Percentiles rank a stretch among this genome's conserved stretches.
These are phyloP conservation scores for Plasmodium vivax DNA, from an alignment of 169 alveolate species.

Conservation along the genomic window DNA sequence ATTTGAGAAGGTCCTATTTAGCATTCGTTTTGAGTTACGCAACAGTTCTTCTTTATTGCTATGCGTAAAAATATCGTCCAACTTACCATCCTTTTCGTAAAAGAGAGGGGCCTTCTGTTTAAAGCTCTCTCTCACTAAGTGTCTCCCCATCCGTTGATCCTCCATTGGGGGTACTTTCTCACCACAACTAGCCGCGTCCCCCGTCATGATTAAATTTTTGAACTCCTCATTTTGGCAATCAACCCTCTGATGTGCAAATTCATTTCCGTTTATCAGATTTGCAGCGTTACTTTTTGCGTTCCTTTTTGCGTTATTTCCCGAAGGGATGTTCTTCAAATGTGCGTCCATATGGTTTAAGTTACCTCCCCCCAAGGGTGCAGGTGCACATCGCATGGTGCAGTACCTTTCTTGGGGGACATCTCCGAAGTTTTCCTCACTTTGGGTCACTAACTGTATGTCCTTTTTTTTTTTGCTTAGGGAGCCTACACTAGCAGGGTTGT, in stretches of 20 bases:
- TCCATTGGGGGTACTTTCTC: neutral
- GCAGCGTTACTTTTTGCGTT: neutral
- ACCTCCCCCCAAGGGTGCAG: neutral
- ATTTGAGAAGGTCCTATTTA: neutral
- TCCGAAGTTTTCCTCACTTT: neutral
- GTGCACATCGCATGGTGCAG: neutral
- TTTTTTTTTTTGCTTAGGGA: neutral
- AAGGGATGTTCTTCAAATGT: neutral
- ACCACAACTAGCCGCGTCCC: neutral
- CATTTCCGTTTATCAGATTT: neutral
- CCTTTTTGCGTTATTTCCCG: neutral
- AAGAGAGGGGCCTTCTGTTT: neutral
- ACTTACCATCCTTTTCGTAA: neutral
- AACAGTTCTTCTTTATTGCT: neutral
- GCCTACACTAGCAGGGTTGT: neutral
- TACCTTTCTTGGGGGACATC: neutral
- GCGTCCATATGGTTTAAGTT: neutral
- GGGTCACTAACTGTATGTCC: neutral
- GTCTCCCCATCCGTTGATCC: neutral
- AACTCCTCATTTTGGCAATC: neutral
- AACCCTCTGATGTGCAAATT: neutral
- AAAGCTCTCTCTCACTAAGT: neutral
- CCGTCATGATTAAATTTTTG: neutral
- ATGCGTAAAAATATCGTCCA: neutral
- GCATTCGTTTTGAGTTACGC: neutral